A percentile compares a stretch with the other conserved stretches of the same genome.
phyloP scores from a whole-genome alignment of 495 filamentous ascomycete genomes.

The Podospora conica region DNA sequence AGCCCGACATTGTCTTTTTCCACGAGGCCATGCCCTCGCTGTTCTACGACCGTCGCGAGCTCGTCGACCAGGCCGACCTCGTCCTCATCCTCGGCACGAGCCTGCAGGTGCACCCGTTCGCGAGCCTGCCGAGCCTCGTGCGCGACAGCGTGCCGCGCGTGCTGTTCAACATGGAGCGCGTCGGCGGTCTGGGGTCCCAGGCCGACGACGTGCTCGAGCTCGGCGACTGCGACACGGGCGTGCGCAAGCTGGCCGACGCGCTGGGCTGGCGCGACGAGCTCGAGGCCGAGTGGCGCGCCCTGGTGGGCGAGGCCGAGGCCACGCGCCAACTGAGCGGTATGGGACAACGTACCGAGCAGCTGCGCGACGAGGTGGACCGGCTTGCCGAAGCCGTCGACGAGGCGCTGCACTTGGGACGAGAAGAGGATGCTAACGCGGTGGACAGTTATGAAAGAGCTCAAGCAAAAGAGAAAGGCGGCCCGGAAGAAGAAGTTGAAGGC shows the following conservation, averaged over 20 bases:
- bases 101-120: conserved; percentile 83
- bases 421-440: conserved; percentile 17
- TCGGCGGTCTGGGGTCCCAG: conserved; percentile 66
- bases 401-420: conserved; percentile 30
- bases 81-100: conserved; percentile 90
- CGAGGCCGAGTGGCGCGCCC: conserved; percentile 44
- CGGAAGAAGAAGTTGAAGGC: neutral
- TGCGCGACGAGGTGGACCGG: conserved; percentile 30
- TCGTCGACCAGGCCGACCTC: conserved; percentile 64
- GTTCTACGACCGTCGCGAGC: conserved; percentile 56
- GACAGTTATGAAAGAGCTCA: neutral
- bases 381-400: conserved; percentile 33
- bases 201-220: conserved; percentile 36
- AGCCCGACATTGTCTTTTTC: conserved; percentile 98
- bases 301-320: conserved; percentile 41
- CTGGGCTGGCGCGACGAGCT: conserved; percentile 86
- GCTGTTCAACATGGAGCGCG: conserved; percentile 82
- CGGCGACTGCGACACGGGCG: conserved; percentile 65
- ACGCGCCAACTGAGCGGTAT: conserved; percentile 30
- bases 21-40: conserved; percentile 61
- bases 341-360: conserved; percentile 18
- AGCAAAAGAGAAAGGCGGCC: neutral
- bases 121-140: conserved; percentile 64
- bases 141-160: conserved; percentile 60
- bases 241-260: conserved; percentile 73